phyloP scores from a whole-genome alignment of 192 early-diverging fungal genomes.

The Coemansia sp. region DNA sequence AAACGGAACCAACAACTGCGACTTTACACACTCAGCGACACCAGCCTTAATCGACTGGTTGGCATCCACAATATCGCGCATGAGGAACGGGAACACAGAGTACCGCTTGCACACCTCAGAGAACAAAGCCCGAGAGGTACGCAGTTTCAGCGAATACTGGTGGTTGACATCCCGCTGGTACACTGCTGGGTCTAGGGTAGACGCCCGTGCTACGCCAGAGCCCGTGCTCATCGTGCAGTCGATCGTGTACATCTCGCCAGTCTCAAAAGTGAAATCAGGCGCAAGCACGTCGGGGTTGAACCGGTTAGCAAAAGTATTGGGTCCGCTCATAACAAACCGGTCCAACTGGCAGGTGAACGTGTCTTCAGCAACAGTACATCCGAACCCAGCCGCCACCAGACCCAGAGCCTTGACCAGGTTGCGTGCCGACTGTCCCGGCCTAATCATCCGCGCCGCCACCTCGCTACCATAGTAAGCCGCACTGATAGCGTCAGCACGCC shows the following conservation, averaged over 20 bases:
- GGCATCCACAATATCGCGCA: slow-evolving; percentile 51
- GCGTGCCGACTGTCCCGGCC: slow-evolving; percentile 69
- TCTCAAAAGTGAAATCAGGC: slow-evolving; percentile 70
- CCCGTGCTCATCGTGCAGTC: slow-evolving; percentile 74
- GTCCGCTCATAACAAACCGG: slow-evolving; percentile 71
- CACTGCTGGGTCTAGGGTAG: slow-evolving; percentile 62
- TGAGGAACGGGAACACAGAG: slow-evolving; percentile 80
- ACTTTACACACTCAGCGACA: slow-evolving; percentile 67
- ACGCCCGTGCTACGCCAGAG: slow-evolving; percentile 61
- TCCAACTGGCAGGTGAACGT: slow-evolving; percentile 75
- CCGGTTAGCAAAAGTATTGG: slow-evolving; percentile 64
- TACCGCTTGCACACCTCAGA: slow-evolving; percentile 64
- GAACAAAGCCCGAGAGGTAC: slow-evolving; percentile 63
- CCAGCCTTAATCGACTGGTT: slow-evolving; percentile 60
- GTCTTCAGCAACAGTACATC: slow-evolving; percentile 70
- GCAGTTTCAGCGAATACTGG: slow-evolving; percentile 73
- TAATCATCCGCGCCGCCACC: slow-evolving; percentile 78
- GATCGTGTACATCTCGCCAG: slow-evolving; percentile 74
- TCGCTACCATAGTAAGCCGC: slow-evolving; percentile 86
- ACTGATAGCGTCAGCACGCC: slow-evolving; percentile 76
- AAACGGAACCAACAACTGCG: slow-evolving; percentile 69
- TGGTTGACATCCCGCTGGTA: slow-evolving; percentile 76
- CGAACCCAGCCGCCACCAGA: slow-evolving; percentile 60
- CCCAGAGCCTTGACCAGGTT: slow-evolving; percentile 66
- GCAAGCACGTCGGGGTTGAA: slow-evolving; percentile 63